Base-by-base conservation (phyloP, 2,329 filamentous ascomycete species). In the Xylariaceae sp. region DNA sequence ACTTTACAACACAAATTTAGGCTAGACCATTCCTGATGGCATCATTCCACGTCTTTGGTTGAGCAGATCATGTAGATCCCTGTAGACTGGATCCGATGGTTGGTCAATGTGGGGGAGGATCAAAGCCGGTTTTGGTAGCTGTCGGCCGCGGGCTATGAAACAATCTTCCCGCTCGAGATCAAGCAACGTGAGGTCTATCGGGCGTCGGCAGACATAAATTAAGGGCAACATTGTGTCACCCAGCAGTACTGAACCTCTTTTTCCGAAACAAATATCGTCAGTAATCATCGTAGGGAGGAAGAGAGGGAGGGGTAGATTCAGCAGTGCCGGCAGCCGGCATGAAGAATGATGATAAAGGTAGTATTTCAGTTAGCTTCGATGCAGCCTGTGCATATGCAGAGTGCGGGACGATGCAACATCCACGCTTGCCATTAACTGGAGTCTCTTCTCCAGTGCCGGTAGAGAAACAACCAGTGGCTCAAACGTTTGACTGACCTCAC, bases 41-140 rank as follows among this genome's bases (percentile, higher is more conserved):
- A 56, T 57, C 55, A 58, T 59, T 50, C 57, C 58, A 59, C 50
- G 45, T 45, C 45, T 45, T 27, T 57, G 58, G 58, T 52, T 54
- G 42, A 32, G 43, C 17, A 23, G 55, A 58, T 57, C 56, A 50
- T 47, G 53, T 38, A 48, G 50, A 59, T 62, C 59, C 47, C 53
- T 44, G 52, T 48, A 44, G 19, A 36, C 45, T 42, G 50, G 37
- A 32, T 41, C 49, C 46, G 33, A 38, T 51, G 42, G 46, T 46
- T 52, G 52, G 47, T n/a, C 45, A 34, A 54, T 53, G 55, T 59
- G 57, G 55, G 38, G 48, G 56, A 55, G 35, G 36, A 48, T 52
- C 49, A 49, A 50, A 48, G 32, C 48, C 37, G 35, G 45, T 37
- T 52, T 36, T 44, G 47, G 44, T 44, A 44, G 41, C 32, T 47